Conservation (phyloP, 768 basidiomycete genomes). For the Hygrocybe punicea region DNA sequence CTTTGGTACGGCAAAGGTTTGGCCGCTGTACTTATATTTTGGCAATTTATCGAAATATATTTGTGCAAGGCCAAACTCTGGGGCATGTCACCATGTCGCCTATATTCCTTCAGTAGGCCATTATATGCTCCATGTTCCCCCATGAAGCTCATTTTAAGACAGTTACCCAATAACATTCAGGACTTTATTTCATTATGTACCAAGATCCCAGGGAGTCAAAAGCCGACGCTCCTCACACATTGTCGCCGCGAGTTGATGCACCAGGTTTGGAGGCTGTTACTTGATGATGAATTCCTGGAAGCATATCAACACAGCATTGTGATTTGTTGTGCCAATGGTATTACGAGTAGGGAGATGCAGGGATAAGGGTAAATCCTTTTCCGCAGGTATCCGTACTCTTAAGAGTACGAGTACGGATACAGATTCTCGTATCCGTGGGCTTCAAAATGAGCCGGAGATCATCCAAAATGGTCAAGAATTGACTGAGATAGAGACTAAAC, state of each 20-base stretch:
- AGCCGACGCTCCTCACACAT: conserved; percentile 18
- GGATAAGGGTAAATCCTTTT: too few relatives aligned
- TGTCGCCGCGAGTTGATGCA: conserved; percentile 29
- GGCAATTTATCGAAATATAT: conserved; percentile 37
- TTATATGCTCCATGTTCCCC: not conserved
- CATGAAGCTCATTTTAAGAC: conserved; percentile 23
- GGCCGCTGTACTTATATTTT: conserved; percentile 36
- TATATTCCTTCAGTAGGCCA: conserved; percentile 31
- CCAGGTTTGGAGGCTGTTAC: conserved; percentile 21
- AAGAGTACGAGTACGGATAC: too few relatives aligned
- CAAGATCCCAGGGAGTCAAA: not conserved
- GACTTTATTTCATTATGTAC: too few relatives aligned
- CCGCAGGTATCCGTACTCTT: too few relatives aligned
- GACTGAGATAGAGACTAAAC: too few relatives aligned
- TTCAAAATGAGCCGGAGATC: too few relatives aligned
- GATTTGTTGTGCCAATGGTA: conserved; percentile 24
- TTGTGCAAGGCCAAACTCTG: conserved; percentile 16
- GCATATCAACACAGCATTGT: conserved; percentile 26
- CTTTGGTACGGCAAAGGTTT: conserved; percentile 26
- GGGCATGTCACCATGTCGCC: conserved; percentile 30
- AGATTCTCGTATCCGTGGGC: too few relatives aligned
- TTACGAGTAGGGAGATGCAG: too few relatives aligned
- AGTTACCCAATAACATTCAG: conserved; percentile 13
- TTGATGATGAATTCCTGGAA: conserved; percentile 23
- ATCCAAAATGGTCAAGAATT: too few relatives aligned